A percentile compares a stretch with the other conserved stretches of the same genome.
These are phyloP conservation scores for Candida endomychidarum DNA, from an alignment of 805 yeast species.

Conservation along the genomic window DNA sequence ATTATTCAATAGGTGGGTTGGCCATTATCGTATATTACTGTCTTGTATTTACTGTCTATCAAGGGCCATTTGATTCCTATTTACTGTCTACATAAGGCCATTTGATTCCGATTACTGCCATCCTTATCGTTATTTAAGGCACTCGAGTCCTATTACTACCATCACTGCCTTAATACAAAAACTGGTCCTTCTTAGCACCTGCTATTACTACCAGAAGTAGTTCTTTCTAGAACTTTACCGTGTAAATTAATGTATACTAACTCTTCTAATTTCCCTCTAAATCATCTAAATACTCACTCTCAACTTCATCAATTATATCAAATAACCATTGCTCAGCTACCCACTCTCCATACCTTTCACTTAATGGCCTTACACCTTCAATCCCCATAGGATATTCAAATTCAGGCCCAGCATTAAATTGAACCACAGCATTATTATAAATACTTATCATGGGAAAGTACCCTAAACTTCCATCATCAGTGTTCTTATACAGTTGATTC, in stretches of 20 bases:
- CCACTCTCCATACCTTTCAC: conserved; percentile 62
- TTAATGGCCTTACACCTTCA: conserved; percentile 41
- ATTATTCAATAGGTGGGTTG: too few species aligned
- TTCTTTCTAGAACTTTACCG: too few species aligned
- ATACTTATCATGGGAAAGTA: conserved; percentile 90
- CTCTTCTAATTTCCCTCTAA: conserved; percentile 30
- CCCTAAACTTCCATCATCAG: conserved; percentile 85
- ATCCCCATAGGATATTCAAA: conserved; percentile 43
- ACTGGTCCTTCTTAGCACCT: too few species aligned
- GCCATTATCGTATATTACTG: too few species aligned
- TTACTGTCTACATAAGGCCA: too few species aligned
- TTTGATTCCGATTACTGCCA: too few species aligned
- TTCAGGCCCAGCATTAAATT: conserved; percentile 66
- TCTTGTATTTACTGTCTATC: too few species aligned
- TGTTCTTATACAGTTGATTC: conserved; percentile 36
- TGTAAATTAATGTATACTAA: background rate
- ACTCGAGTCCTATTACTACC: too few species aligned
- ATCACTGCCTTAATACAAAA: too few species aligned
- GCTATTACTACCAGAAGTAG: background rate
- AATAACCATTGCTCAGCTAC: conserved; percentile 79
- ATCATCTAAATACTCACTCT: conserved; percentile 54
- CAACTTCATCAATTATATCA: conserved; percentile 85
- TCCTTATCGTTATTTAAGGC: too few species aligned
- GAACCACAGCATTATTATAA: conserved; percentile 74
- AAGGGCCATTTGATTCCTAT: too few species aligned